phyloP scores from a whole-genome alignment of 2,329 filamentous ascomycete genomes.

The Claviceps paspali region DNA sequence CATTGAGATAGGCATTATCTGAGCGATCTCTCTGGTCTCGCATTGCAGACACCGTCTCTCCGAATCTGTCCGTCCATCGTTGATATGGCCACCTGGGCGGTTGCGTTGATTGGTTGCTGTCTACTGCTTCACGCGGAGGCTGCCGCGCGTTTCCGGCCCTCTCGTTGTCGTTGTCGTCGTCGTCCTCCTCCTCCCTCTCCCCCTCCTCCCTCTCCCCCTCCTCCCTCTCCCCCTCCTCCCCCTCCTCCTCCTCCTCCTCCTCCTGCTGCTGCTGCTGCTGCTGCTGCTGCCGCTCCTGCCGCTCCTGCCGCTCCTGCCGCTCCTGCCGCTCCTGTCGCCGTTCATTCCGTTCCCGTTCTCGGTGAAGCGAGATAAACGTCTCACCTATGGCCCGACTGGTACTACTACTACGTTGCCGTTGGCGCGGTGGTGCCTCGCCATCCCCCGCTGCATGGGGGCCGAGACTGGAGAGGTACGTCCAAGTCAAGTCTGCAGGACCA shows the following conservation, averaged over 20 bases:
- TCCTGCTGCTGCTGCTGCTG: too few species aligned
- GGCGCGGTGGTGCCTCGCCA: slow-evolving; percentile 15
- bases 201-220: too few species aligned
- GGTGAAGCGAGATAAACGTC: slow-evolving; percentile 22
- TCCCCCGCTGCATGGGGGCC: slow-evolving; percentile 10
- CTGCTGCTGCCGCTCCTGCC: slow-evolving; percentile 18
- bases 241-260: too few species aligned
- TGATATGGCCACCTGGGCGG: slow-evolving; percentile 13
- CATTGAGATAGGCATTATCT: slow-evolving; percentile 21
- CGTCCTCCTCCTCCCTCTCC: too few species aligned
- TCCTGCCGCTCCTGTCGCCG: slow-evolving; percentile 16
- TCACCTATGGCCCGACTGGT: slow-evolving; percentile 24
- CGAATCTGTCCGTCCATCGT: slow-evolving; percentile 18
- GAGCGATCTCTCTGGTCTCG: slow-evolving; percentile 21
- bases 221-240: too few species aligned
- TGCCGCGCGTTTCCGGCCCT: slow-evolving; percentile 20
- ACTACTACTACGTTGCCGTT: slow-evolving; percentile 20
- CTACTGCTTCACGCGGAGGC: slow-evolving; percentile 14
- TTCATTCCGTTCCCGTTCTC: slow-evolving; percentile 22
- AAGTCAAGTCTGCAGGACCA: slow-evolving; percentile 8
- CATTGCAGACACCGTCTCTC: slow-evolving; percentile 21
- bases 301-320: too few species aligned
- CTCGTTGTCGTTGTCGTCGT: too few species aligned
- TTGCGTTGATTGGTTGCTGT: neutral
- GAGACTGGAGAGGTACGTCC: slow-evolving; percentile 9